Evolutionary conservation across 2,329 filamentous ascomycete species (phyloP), one percentile per base, ranked within the genome.

Genomic region (Aspergillus brunneoviolaceus): DNA sequence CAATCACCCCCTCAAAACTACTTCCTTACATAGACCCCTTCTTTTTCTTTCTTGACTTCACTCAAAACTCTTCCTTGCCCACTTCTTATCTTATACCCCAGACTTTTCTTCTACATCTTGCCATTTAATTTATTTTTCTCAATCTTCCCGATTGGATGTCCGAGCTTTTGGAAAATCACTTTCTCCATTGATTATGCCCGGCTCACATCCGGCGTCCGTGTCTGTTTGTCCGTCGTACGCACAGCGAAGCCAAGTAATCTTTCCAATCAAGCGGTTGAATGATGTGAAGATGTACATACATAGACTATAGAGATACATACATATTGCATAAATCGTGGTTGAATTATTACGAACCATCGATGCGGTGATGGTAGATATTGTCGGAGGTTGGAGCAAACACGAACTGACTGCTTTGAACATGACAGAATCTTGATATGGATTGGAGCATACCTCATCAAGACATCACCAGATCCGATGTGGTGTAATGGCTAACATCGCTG

Each of bases 1-100:
- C 16, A 45, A 45, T 45, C 16, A 16, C 16, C 14, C 6, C 3
- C 39, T 21, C 14, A 45, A 45, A 45, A 16, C 39, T 45, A 19
- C 16, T 19, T 16, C 16, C 39, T 35, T 45, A 19, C 39, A 45
- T 45, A 45, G 39, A 45, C 11, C 5, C 6, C 16, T 45, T 45
- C 16, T n/a, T 45, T 19, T 9, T 19, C 39, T 45, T 19, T 19
- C 16, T 19, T 45, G 39, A 19, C 39, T 45, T 45, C 33, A 35
- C 14, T 35, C 16, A n/a, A 45, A 7, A 35, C 33, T 35, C 33
- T 16, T 35, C 16, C 16, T 16, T 19, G 19, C 16, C 16, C 6
- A 45, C 21, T 55, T 48, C 27, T 55, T 39, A 55, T 39, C 47
- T 47, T 55, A 55, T 55, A 55, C 52, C 52, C 52, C 52, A 47